Conservation (phyloP, 805 yeast species). For the Sporopachydermia quercuum region DNA sequence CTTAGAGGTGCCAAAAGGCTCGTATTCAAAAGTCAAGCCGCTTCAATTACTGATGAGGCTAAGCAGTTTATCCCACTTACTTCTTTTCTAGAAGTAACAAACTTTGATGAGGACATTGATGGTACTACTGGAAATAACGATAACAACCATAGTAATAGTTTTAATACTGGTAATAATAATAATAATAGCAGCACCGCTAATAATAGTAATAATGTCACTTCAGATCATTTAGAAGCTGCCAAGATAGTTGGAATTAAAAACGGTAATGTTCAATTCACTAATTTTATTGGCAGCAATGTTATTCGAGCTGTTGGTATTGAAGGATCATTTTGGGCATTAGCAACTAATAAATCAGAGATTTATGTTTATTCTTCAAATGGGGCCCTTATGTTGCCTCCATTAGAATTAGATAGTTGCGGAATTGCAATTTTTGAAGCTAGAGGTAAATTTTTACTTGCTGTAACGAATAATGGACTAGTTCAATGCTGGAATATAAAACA, state of each 20-base stretch:
- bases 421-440: conserved; percentile 24
- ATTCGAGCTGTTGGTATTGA: conserved; percentile 17
- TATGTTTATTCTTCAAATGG: conserved; percentile 33
- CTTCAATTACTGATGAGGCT: no score
- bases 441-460: conserved; percentile 22
- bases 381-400: conserved; percentile 26
- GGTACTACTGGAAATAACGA: not conserved
- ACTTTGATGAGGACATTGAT: not conserved
- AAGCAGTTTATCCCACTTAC: no score
- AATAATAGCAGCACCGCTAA: not conserved
- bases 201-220: conserved; percentile 3
- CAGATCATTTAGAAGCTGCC: conserved; percentile 5
- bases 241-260: conserved; percentile 5
- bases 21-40: conserved; percentile 21
- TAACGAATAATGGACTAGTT: conserved; percentile 36
- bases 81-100: not conserved
- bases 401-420: conserved; percentile 37
- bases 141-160: not conserved
- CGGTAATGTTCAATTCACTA: conserved; percentile 4
- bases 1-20: conserved; percentile 20
- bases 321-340: conserved; percentile 32
- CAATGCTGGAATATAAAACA: conserved; percentile 33
- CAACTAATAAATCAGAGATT: conserved; percentile 45
- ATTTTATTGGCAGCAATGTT: conserved; percentile 5
- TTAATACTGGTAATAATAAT: not conserved